A percentile compares a stretch with the other conserved stretches of the same genome.
Conservation (phyloP, 106 monocot species). For the Gastrodia elata region DNA sequence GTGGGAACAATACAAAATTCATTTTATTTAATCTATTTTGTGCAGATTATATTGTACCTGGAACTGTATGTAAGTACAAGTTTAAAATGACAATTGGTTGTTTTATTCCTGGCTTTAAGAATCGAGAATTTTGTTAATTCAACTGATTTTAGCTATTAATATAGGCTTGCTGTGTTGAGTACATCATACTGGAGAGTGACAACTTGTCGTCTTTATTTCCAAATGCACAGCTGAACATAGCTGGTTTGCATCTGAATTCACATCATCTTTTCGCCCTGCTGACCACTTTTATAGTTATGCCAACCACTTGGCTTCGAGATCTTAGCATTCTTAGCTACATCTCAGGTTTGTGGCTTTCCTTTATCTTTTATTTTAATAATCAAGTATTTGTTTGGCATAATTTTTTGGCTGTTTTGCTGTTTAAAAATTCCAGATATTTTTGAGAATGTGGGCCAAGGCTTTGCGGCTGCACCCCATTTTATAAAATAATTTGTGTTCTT, state of each 20-base stretch:
- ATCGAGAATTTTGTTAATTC: not conserved
- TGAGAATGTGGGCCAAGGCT: too few species aligned
- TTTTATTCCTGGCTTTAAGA: not conserved
- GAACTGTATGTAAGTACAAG: constrained; percentile 71
- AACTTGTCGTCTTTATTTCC: constrained; percentile 84
- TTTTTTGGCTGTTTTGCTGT: too few species aligned
- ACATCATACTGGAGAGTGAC: constrained; percentile 89
- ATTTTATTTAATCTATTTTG: constrained; percentile 1
- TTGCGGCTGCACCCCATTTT: too few species aligned
- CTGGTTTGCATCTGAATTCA: constrained; percentile 43
- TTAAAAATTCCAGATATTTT: too few species aligned
- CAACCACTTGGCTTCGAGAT: constrained; percentile 89
- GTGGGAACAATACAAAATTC: not conserved
- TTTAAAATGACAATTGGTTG: not conserved
- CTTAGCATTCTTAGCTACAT: constrained; percentile 78
- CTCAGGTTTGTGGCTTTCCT: constrained; percentile 33
- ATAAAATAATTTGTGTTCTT: too few species aligned
- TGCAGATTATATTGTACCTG: constrained; percentile 71
- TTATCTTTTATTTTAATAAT: not conserved
- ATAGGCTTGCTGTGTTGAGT: constrained; percentile 88
- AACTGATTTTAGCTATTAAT: not conserved
- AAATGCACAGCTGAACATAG: constrained; percentile 46
- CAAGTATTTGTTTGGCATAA: not conserved
- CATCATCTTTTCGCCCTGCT: constrained; percentile 64
- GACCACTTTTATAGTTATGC: constrained; percentile 68